Conservation (phyloP, 805 yeast genomes). For the Hanseniaspora valbyensis region DNA sequence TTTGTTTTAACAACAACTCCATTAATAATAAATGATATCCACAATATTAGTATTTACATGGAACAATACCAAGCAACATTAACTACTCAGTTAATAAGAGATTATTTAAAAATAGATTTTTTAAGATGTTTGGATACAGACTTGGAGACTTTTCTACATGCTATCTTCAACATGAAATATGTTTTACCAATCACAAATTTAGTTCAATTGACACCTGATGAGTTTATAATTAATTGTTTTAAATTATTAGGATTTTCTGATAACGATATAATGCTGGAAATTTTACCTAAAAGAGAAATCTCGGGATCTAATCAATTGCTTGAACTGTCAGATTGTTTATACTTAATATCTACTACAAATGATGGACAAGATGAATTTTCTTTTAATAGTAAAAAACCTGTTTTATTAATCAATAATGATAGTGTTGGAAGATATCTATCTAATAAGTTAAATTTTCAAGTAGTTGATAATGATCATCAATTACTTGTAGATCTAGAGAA, state of each 20-base stretch:
- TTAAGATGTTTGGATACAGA: not conserved
- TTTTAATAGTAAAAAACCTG: not conserved
- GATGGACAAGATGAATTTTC: not conserved
- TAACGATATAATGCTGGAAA: not conserved
- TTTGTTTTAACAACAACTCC: not conserved
- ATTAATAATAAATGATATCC: constrained; percentile 11
- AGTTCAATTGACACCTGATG: constrained; percentile 14
- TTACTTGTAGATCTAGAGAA: constrained; percentile 1
- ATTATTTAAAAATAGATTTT: constrained; percentile 8
- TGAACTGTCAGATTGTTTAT: constrained; percentile 6
- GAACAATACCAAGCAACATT: constrained; percentile 4
- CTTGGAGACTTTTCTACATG: constrained; percentile 1
- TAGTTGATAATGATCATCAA: not conserved
- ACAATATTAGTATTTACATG: constrained; percentile 5
- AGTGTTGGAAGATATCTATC: constrained; percentile 2
- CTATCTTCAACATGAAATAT: constrained; percentile 9
- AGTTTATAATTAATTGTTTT: not conserved
- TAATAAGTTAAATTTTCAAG: not conserved
- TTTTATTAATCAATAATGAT: not conserved
- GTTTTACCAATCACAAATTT: constrained; percentile 3
- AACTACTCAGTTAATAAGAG: constrained; percentile 6
- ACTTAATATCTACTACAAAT: not conserved
- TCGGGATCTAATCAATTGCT: not conserved
- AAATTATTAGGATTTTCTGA: not conserved
- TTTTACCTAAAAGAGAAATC: not conserved